Evolutionary conservation across 768 basidiomycete species (phyloP).

Genomic region (Rhodotorula taiwanensis): DNA sequence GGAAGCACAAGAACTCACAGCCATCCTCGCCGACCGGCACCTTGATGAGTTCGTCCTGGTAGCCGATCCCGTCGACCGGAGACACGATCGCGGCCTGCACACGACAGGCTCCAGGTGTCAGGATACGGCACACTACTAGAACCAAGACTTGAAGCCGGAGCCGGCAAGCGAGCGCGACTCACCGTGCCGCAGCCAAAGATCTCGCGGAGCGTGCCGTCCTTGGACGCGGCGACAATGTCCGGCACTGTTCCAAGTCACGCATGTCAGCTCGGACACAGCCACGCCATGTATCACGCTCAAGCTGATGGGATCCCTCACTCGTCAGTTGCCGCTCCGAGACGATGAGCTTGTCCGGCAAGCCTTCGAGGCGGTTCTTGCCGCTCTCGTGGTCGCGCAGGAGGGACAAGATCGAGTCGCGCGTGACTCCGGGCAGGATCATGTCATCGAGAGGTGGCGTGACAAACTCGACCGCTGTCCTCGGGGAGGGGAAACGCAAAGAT

Average conservation of each 20-base stretch:
- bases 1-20: constrained; percentile 7
- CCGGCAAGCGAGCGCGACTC: too few relatives aligned
- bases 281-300: constrained; percentile 42
- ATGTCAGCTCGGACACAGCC: not conserved
- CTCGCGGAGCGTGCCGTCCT: constrained; percentile 65
- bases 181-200: constrained; percentile 69
- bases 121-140: too few relatives aligned
- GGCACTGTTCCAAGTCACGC: too few relatives aligned
- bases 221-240: constrained; percentile 51
- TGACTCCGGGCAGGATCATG: constrained; percentile 82
- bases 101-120: too few relatives aligned
- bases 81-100: constrained; percentile 61
- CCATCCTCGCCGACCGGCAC: constrained; percentile 32
- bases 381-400: constrained; percentile 61
- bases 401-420: constrained; percentile 71
- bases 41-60: constrained; percentile 55
- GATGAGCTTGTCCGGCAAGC: constrained; percentile 50
- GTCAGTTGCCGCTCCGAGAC: constrained; percentile 59
- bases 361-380: constrained; percentile 45
- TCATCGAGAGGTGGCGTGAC: constrained; percentile 85
- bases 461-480: constrained; percentile 61
- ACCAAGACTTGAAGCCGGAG: too few relatives aligned
- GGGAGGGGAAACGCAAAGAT: not conserved
- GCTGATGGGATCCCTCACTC: constrained; percentile 38
- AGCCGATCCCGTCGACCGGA: constrained; percentile 66